Evolutionary conservation across 768 basidiomycete species (phyloP), one percentile per base, ranked within the genome.

Genomic region (Suillus subluteus): DNA sequence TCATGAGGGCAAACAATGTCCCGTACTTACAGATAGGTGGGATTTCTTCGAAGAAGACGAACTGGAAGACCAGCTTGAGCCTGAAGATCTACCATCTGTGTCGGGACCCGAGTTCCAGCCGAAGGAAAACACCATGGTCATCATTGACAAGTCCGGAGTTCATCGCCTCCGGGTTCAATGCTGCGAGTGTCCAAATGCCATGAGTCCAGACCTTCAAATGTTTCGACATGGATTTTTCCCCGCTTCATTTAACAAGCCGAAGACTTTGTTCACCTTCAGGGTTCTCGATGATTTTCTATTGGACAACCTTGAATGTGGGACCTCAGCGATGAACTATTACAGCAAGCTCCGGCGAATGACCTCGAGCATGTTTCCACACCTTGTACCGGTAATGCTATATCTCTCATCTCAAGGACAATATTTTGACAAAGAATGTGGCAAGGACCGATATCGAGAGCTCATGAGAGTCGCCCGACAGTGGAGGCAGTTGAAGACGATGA

Each of bases 231-330:
- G 55, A 16, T 56, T 56, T 16, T 56, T 56, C n/a, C n/a, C 55
- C 13, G 55, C 55, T 15, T 56, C 23, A 4, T 58, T 30, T n/a
- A 58, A 30, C 7, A 30, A 12, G 37, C 55, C 2, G 1, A 30
- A 38, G 30, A 58, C 26, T 15, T 2, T 13, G 8, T 58, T 58
- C 23, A 58, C 26, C 18, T 58, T 58, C 13, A 32, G 18, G 3
- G 56, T 64, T 1, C 63, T 64, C 0, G 56, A 64, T 48, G 56
- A 64, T 18, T 64, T 64, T 21, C 48, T 37, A 21, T 12, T 54
- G 48, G 63, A 64, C 18, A 54, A 64, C 32, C 50, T 64, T 11
- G 63, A 64, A 55, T 64, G 58, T 21, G 21, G 46, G 4, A 64
- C 63, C 11, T 55, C 30, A 2, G 18, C 12, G 5, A 32, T 56